These are phyloP conservation scores for Imleria badia DNA, from an alignment of 768 basidiomycete genomes.

Conservation along the genomic window DNA sequence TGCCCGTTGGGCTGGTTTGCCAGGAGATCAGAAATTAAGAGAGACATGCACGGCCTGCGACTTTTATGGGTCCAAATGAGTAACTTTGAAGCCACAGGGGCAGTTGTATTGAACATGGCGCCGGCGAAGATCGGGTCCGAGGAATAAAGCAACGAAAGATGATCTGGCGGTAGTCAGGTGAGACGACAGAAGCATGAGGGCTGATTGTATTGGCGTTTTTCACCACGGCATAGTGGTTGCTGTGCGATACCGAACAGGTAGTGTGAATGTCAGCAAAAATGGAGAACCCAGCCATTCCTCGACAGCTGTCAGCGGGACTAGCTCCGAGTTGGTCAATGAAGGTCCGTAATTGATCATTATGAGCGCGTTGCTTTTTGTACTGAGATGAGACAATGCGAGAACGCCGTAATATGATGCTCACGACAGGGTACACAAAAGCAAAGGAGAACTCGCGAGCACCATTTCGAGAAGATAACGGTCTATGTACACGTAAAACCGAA, in stretches of 20 bases:
- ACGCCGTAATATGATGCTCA: neutral
- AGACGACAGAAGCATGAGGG: constrained; percentile 8
- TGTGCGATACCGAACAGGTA: constrained; percentile 9
- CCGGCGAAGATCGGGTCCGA: constrained; percentile 17
- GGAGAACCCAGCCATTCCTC: constrained; percentile 19
- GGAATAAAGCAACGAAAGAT: constrained; percentile 6
- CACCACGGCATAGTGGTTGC: constrained; percentile 1
- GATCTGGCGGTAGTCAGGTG: constrained; percentile 10
- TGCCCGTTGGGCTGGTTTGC: constrained; percentile 27
- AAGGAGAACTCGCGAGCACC: neutral
- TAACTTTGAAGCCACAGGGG: constrained; percentile 31
- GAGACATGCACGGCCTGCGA: constrained; percentile 11
- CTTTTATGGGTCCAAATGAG: constrained; percentile 31
- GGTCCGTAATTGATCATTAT: constrained; percentile 1
- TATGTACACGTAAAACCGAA: neutral
- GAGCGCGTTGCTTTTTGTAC: constrained; percentile 12
- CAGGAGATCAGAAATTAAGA: constrained; percentile 12
- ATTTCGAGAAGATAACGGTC: neutral
- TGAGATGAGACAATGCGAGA: constrained; percentile 1
- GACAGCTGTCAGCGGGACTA: constrained; percentile 11
- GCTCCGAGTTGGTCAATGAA: constrained; percentile 8
- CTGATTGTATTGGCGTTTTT: neutral
- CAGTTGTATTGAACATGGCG: constrained; percentile 10
- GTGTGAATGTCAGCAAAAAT: constrained; percentile 18
- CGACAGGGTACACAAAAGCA: neutral